These are phyloP conservation scores for Ceratobasidium sp. DNA, from an alignment of 1,284 basidiomycete genomes.

Conservation along the genomic window DNA sequence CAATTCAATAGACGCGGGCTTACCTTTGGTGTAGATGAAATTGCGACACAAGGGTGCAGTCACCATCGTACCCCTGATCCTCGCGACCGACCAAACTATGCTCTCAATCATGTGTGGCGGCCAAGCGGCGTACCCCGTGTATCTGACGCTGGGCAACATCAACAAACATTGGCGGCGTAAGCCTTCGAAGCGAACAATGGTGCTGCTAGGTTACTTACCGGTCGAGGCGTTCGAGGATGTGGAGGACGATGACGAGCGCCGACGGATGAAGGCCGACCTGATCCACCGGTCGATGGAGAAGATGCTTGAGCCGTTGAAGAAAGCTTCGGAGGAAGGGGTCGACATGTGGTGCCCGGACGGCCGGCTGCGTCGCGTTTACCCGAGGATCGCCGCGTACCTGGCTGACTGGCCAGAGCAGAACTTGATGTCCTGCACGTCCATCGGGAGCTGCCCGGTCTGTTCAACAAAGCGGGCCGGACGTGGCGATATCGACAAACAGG, in stretches of 20 bases:
- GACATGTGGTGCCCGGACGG: slow-evolving; percentile 37
- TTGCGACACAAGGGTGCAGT: not conserved
- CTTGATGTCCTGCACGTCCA: not conserved
- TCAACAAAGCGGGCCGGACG: not conserved
- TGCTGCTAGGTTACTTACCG: slow-evolving; percentile 41
- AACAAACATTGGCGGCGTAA: slow-evolving; percentile 30
- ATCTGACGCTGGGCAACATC: slow-evolving; percentile 37
- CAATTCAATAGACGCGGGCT: not conserved
- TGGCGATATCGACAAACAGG: not conserved
- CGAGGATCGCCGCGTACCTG: not conserved
- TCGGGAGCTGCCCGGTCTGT: slow-evolving; percentile 20
- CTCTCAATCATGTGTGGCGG: slow-evolving; percentile 18
- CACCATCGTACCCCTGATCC: slow-evolving; percentile 3
- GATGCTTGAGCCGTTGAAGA: slow-evolving; percentile 10
- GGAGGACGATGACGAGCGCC: not conserved
- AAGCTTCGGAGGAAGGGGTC: not conserved
- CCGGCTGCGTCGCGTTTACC: slow-evolving; percentile 2
- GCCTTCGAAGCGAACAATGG: slow-evolving; percentile 12
- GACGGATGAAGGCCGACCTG: slow-evolving; percentile 3
- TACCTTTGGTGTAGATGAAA: not conserved
- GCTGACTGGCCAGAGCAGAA: slow-evolving; percentile 29
- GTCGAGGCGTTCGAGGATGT: slow-evolving; percentile 26
- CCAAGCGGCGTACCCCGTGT: slow-evolving; percentile 24
- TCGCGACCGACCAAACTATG: slow-evolving; percentile 16
- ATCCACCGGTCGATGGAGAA: slow-evolving; percentile 20